Base-by-base conservation (phyloP, 2,329 filamentous ascomycete species). In the Talaromyces sp. region DNA sequence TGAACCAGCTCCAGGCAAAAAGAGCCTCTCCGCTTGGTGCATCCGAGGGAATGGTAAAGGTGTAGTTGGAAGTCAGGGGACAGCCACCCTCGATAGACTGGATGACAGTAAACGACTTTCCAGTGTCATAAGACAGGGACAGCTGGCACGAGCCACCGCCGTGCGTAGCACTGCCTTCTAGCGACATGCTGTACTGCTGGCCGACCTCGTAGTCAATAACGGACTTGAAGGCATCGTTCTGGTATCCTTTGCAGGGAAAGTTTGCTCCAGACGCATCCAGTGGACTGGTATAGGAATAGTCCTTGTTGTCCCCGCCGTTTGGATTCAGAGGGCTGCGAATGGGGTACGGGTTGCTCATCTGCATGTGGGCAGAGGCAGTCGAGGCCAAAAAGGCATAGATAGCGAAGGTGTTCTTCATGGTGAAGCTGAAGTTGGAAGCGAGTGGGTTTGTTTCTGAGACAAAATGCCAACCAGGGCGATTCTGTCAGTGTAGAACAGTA, bases 1-100 rank as follows among this genome's bases (percentile, higher is more conserved):
- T 92, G 78, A 90, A 88, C 88, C 88, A 91, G 28, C 85, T 86
- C 91, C 91, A 93, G 42, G 86, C 85, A 57, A 93, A 83, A 52
- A 93, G 73, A 61, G 85, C 88, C 36, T 87, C 69, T 3, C 83
- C 75, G 75, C 79, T 63, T n/a, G 85, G 85, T 1, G 85, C 84
- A 65, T 88, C 85, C 2, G 76, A 73, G 9, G 90, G 90, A 33
- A 93, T 76, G 33, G 80, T 84, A 74, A 93, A 93, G 66, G 82
- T 75, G 74, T 88, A 90, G 60, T 75, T 81, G 51, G 80, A 78
- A 13, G 77, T 65, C 10, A 81, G 65, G 1, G 83, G 78, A 66
- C 84, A 87, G 13, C 80, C 81, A n/a, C 84, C 84, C 15, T 85
- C 80, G 56, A 86, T 85, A 7, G 82, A 85, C 68, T 87, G 81